Base-by-base conservation (phyloP, 129 eudicot species). In the Escallonia rubra region DNA sequence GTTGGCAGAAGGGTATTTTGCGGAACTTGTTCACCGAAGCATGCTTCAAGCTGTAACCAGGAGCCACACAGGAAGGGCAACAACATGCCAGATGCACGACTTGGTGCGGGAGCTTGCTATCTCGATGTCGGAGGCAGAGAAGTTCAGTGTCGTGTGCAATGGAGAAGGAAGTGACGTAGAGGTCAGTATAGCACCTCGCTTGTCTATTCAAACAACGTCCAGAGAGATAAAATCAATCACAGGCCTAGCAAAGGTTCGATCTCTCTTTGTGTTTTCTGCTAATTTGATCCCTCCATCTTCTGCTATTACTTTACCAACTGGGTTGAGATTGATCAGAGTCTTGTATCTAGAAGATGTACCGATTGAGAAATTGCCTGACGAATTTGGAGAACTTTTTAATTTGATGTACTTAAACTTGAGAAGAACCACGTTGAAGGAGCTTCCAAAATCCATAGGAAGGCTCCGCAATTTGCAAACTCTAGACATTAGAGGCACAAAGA, bases 61-160 rank as follows among this genome's bases (percentile, higher is more conserved):
- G 56, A 51, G n/a, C 16, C 2, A 1, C 11, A 10, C 16, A 9
- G 56, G 56, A 12, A 51, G 56, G 56, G n/a, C 56, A 51, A 51
- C 8, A 43, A 50, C 7, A 13, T 74, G 67, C 41, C 66, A 74
- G 42, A 65, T 74, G 72, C 72, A 65, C 34, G 78, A 59, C 44
- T 48, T 74, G 49, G 61, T 74, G 23, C 72, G 66, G 59, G 67
- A 74, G 66, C 66, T 74, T 50, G 72, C 72, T 46, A 71, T 44
- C 48, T 59, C 41, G 1, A 51, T 57, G 42, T 74, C 9, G n/a
- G 45, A 15, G 14, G 48, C 34, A 8, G 44, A 10, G 45, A 59
- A 42, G 56, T 51, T 51, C 14, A 10, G 16, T 51, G 11, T 51
- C 39, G 64, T 38, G 46, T 8, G 9, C 10, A 39, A 53, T 39